Percentiles rank a stretch among this genome's conserved stretches.
phyloP scores from a whole-genome alignment of 108 stramenopile species.

The Fragilariopsis cylindrus region DNA sequence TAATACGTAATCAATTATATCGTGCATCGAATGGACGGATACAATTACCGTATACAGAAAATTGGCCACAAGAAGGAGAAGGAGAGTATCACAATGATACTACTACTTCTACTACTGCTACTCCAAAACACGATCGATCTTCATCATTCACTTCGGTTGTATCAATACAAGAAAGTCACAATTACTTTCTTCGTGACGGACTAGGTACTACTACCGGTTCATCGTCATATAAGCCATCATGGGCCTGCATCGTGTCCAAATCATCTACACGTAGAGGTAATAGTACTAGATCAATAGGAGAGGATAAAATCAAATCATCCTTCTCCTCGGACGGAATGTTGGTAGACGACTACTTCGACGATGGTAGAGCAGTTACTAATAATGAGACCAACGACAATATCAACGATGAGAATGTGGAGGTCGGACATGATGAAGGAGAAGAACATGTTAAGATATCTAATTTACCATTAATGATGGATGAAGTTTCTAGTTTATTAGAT shows the following conservation, averaged over 20 bases:
- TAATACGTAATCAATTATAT: conserved; percentile 72
- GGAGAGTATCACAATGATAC: no score
- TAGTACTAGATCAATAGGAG: no score
- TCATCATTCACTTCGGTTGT: no score
- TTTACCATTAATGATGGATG: conserved; percentile 63
- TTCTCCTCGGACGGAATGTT: no score
- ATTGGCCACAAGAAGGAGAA: conserved; percentile 43
- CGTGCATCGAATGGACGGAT: conserved; percentile 56
- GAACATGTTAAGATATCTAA: conserved; percentile 49
- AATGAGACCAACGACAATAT: neutral
- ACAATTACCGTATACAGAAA: conserved; percentile 53
- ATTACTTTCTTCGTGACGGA: no score
- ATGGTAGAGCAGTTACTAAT: neutral
- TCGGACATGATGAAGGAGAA: neutral
- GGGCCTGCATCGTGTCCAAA: neutral
- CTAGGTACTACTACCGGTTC: no score
- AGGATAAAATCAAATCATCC: no score
- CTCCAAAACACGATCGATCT: no score
- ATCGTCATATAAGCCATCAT: no score
- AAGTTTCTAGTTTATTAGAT: conserved; percentile 67
- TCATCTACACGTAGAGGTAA: neutral
- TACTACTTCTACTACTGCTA: no score
- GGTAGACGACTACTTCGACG: no score
- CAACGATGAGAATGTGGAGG: neutral
- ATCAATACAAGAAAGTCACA: no score